Evolutionary conservation across 257 asterid species (phyloP), one percentile per base, ranked within the genome.

Genomic region (Salvia hispanica): DNA sequence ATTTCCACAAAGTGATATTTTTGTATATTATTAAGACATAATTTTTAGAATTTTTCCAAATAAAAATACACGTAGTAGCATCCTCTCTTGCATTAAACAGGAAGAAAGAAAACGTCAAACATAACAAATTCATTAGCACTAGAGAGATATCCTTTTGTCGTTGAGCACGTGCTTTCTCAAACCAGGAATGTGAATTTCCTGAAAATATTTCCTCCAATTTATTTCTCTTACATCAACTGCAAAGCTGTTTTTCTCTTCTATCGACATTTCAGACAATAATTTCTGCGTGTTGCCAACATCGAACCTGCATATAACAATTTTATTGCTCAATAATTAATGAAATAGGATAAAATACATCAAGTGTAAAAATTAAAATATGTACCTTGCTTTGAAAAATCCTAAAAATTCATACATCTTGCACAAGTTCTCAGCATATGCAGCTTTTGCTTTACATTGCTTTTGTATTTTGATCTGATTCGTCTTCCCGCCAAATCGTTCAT

Each of bases 341-440:
- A 21, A 21, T n/a, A 21, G 25, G 0, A 21, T 21, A 21, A 21
- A 21, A 21, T 21, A 21, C 25, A 21, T 21, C 25, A 21, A 21
- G 25, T 21, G 25, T 21, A 21, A 21, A 21, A 21, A 21, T 21
- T 21, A 21, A 21, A 21, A 21, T 21, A 21, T 25, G 45, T 43
- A 71, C 76, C 76, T 71, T 28, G 64, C 76, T 28, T 71, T 62
- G 57, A 62, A 31, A 31, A 71, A 71, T 7, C 76, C 76, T 2
- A 53, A 1, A 33, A 71, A 71, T 40, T n/a, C 58, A 40, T 71
- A 71, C 64, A 71, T 62, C 76, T 71, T 62, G 76, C 76, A 52
- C 5, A 71, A 44, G 28, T 71, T 28, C 58, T 71, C 65, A 52
- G 76, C 76, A 71, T 71, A 52, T 11, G 47, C 16, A 10, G 34